Evolutionary conservation across 306 rosid species (phyloP).

Genomic region (Macrotyloma uniflorum): DNA sequence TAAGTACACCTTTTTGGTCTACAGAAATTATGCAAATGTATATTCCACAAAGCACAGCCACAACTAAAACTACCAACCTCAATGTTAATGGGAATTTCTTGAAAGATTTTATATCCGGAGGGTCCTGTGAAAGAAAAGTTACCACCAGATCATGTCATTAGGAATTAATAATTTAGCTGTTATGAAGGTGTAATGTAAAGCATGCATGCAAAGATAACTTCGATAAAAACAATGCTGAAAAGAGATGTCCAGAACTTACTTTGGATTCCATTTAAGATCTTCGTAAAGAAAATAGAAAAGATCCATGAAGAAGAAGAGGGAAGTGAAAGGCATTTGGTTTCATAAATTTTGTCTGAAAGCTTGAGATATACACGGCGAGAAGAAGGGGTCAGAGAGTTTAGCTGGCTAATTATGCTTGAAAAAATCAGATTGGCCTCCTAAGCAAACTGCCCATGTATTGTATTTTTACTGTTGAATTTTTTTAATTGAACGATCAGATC

Average conservation of each 20-base stretch:
- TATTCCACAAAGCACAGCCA: constrained; percentile 53
- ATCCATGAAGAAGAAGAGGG: not conserved
- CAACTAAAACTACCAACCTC: constrained; percentile 50
- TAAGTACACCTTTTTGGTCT: constrained; percentile 39
- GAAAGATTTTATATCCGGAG: constrained; percentile 47
- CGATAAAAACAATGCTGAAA: not conserved
- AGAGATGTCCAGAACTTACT: constrained; percentile 42
- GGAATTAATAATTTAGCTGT: not conserved
- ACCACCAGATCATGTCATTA: not conserved
- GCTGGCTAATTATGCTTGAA: constrained; percentile 29
- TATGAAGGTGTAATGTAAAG: not conserved
- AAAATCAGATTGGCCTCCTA: constrained; percentile 24
- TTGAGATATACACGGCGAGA: constrained; percentile 56
- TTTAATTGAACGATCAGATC: no score
- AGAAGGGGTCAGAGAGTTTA: constrained; percentile 58
- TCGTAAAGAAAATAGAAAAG: constrained; percentile 39
- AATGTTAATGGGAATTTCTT: constrained; percentile 57
- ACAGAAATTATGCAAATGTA: constrained; percentile 47
- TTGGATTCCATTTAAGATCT: constrained; percentile 63
- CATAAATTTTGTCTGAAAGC: constrained; percentile 25
- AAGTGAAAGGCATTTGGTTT: constrained; percentile 21
- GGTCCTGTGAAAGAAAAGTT: constrained; percentile 47
- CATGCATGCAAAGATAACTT: not conserved
- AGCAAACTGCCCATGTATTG: not conserved
- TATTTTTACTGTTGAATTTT: not conserved